Evolutionary conservation across 768 basidiomycete species (phyloP).

Genomic region (Lentinula edodes): DNA sequence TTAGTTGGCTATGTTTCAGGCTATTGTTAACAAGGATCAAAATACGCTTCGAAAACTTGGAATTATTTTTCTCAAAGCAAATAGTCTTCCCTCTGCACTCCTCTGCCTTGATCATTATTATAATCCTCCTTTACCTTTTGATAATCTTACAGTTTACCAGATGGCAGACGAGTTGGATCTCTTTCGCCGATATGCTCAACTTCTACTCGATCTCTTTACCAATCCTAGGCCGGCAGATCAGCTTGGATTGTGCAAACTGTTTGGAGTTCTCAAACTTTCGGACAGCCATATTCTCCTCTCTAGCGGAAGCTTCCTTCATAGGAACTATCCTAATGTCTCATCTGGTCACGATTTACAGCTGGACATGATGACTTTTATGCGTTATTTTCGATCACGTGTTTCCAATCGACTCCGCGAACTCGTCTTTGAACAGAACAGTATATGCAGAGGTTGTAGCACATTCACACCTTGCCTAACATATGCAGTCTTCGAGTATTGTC

Average conservation of each 20-base stretch:
- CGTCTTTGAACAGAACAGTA: constrained; percentile 23
- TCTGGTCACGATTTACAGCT: background rate
- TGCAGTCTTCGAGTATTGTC: constrained; percentile 26
- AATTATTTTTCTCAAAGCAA: constrained; percentile 19
- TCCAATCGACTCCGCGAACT: constrained; percentile 18
- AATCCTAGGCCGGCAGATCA: constrained; percentile 21
- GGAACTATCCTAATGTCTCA: background rate
- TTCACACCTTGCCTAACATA: constrained; percentile 36
- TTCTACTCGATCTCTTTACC: constrained; percentile 23
- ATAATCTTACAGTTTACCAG: constrained; percentile 16
- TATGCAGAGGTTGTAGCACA: constrained; percentile 21
- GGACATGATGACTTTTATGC: constrained; percentile 14
- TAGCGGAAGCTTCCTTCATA: constrained; percentile 1
- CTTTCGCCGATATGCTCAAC: constrained; percentile 29
- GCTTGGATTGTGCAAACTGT: constrained; percentile 22
- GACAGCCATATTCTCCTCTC: constrained; percentile 21
- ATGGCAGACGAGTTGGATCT: constrained; percentile 23
- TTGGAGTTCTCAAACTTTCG: constrained; percentile 23
- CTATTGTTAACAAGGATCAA: constrained; percentile 20
- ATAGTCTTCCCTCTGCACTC: constrained; percentile 27
- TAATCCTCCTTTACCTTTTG: constrained; percentile 18
- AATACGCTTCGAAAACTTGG: constrained; percentile 25
- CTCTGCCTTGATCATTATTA: constrained; percentile 42
- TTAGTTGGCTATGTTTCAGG: constrained; percentile 18
- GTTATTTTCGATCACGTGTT: constrained; percentile 19